phyloP scores from a whole-genome alignment of 352 stramenopile genomes.

The Globisporangium canariense region DNA sequence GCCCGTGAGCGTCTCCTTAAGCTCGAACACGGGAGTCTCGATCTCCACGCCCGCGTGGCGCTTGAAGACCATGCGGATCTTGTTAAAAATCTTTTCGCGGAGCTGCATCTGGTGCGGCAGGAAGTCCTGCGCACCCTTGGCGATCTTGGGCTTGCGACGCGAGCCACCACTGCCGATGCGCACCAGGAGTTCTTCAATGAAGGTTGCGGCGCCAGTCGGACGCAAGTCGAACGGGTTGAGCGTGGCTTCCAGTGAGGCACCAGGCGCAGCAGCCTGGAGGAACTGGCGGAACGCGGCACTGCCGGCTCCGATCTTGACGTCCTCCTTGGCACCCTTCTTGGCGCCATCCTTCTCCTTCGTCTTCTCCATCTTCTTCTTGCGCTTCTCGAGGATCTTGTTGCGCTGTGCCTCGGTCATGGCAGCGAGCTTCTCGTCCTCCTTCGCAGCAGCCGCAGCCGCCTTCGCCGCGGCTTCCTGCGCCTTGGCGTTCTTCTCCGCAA shows the following conservation, averaged over 20 bases:
- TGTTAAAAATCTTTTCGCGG: conserved; percentile 95
- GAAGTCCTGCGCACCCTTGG: conserved; percentile 95
- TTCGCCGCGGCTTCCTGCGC: conserved; percentile 67
- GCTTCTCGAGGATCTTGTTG: conserved; percentile 75
- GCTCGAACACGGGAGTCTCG: conserved; percentile 97
- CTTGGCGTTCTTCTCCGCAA: conserved; percentile 56
- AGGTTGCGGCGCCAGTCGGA: conserved; percentile 30
- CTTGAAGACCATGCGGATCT: conserved; percentile 97
- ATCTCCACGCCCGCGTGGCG: conserved; percentile 98
- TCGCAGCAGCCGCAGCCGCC: conserved; percentile 63
- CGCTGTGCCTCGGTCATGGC: conserved; percentile 74
- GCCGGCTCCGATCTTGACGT: conserved; percentile 63
- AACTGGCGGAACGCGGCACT: conserved; percentile 63
- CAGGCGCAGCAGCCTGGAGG: conserved; percentile 14
- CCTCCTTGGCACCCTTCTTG: conserved; percentile 68
- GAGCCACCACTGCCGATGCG: conserved; percentile 63
- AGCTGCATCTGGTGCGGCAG: conserved; percentile 95
- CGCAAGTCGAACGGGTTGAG: conserved; percentile 69
- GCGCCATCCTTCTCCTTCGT: conserved; percentile 72
- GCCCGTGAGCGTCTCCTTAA: conserved; percentile 98
- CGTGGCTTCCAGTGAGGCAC: conserved; percentile 12
- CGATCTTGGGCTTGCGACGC: conserved; percentile 85
- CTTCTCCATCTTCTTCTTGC: conserved; percentile 83
- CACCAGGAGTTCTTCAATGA: conserved; percentile 66
- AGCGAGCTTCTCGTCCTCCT: conserved; percentile 82